phyloP scores from a whole-genome alignment of 495 filamentous ascomycete species.

The Copromyces sp. region DNA sequence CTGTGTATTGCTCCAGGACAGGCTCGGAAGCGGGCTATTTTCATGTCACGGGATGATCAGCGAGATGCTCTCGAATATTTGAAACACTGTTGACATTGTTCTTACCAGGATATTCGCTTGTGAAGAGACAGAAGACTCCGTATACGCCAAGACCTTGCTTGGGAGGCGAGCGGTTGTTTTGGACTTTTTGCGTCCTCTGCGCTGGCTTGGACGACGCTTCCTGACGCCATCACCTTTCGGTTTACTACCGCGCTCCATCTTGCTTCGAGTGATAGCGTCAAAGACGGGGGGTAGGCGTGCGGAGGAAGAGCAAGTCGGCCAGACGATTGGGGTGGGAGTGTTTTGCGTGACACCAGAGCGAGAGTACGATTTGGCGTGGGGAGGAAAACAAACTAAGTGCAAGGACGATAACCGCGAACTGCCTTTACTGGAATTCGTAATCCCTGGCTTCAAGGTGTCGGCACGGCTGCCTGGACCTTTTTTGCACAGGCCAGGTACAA shows the following conservation, averaged over 20 bases:
- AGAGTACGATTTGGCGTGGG: background rate
- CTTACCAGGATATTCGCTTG: background rate
- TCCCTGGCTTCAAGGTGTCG: background rate
- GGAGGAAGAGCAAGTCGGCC: background rate
- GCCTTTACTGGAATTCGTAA: no score
- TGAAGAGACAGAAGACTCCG: background rate
- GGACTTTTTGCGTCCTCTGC: background rate
- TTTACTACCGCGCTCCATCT: background rate
- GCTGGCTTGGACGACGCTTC: background rate
- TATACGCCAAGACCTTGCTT: background rate
- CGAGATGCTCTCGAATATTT: background rate
- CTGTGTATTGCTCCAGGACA: background rate
- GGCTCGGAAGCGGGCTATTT: background rate
- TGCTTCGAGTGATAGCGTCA: background rate
- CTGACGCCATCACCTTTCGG: background rate
- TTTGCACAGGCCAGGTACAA: no score
- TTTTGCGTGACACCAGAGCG: background rate
- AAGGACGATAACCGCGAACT: no score
- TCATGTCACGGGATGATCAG: background rate
- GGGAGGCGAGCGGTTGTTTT: background rate
- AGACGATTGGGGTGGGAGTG: background rate
- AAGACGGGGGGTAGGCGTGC: background rate
- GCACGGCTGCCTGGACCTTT: background rate
- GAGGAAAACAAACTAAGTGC: no score
- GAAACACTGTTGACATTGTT: background rate